Base-by-base conservation (phyloP, 1,284 basidiomycete genomes). In the Ganoderma lingzhi region DNA sequence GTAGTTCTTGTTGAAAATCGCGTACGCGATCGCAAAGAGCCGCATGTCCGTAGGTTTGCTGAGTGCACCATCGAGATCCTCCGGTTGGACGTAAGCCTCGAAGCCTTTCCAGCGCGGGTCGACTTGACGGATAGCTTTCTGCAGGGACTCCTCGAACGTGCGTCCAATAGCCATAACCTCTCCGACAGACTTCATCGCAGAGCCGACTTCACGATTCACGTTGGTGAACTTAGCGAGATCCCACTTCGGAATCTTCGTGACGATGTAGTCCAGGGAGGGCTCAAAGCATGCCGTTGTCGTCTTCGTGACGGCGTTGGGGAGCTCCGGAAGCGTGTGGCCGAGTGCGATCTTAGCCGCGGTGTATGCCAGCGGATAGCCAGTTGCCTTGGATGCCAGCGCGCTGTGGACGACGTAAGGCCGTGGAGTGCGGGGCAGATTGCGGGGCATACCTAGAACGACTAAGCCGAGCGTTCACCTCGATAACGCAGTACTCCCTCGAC, bases 161-260 rank as follows among this genome's bases (percentile, higher is more conserved):
- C 98, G 93, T 61, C 98, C 98, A 75, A 99, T 99, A 73, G 97
- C 97, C 98, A 99, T 99, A 77, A 99, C 97, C 82, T 99, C 98
- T 71, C 98, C 98, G 69, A 99, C 98, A 32, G 95, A 97, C 84
- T 99, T 99, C 98, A 99, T 99, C 35, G 96, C 90, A 2, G 97
- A 99, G 48, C 98, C 97, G 65, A 99, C 92, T 79, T 96, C 92
- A 70, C 97, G 93, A 80, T 98, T 93, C 70, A 99, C 98, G 2
- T 86, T 83, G 23, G 91, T 93, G 87, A 99, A 99, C 84, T 99
- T 99, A 75, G 96, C 96, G 71, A 99, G 85, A 83, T 99, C 98
- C 97, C 98, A 99, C 83, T 99, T 99, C 75, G 98, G 98, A 76
- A 99, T 99, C 86, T 99, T 99, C 69, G 96, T 99, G 73, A 99